phyloP scores from a whole-genome alignment of 176 grass and related monocot genomes.

The Bonia amplexicaulis region DNA sequence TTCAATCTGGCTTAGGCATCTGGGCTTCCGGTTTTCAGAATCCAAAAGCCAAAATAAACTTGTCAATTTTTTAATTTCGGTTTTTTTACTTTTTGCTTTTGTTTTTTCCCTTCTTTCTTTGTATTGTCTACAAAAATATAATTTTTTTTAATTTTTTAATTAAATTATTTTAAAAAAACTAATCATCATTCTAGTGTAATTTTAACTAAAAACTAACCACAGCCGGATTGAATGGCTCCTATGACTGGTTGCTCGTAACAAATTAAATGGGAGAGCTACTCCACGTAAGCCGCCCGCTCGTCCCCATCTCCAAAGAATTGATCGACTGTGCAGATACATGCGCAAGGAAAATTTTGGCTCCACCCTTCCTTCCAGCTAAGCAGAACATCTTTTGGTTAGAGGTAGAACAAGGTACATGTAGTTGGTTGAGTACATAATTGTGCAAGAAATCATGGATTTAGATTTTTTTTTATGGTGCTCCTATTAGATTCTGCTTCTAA shows the following conservation, averaged over 20 bases:
- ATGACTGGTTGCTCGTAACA: not conserved
- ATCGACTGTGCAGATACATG: not conserved
- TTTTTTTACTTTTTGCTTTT: no score
- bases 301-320: conserved; percentile 14
- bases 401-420: not conserved
- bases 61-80: no score
- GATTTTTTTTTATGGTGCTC: not conserved
- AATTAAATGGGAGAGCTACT: not conserved
- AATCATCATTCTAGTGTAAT: no score
- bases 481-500: no score
- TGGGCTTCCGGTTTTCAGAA: no score
- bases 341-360: not conserved
- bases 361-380: not conserved
- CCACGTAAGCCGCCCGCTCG: not conserved
- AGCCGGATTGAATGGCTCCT: no score
- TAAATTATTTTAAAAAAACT: no score
- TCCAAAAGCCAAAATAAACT: fast-evolving
- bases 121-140: no score
- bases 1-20: no score
- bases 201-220: no score
- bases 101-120: no score
- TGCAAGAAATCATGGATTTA: not conserved
- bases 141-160: no score
- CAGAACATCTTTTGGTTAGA: not conserved
- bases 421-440: not conserved